These are phyloP conservation scores for Barbarea vulgaris DNA, from an alignment of 345 rosid genomes.

Conservation along the genomic window DNA sequence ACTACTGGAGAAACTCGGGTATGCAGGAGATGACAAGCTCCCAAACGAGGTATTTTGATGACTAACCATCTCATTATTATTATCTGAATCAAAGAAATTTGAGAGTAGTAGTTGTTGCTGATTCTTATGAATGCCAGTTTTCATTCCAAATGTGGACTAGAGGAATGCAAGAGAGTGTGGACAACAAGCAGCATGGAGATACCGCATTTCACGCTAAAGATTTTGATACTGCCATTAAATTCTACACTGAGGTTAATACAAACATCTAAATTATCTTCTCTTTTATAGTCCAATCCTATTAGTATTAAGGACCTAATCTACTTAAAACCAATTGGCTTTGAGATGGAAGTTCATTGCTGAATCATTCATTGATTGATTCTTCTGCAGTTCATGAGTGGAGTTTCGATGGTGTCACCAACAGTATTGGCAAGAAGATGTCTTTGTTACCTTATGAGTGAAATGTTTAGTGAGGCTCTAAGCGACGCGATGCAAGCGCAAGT, in stretches of 20 bases:
- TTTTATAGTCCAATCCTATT: background rate
- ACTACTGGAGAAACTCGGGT: slow-evolving; percentile 74
- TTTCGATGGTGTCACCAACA: slow-evolving; percentile 82
- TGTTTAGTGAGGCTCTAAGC: slow-evolving; percentile 78
- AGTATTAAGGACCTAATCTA: background rate
- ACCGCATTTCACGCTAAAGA: slow-evolving; percentile 81
- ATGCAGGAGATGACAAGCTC: slow-evolving; percentile 79
- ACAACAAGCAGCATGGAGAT: slow-evolving; percentile 84
- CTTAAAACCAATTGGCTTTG: background rate
- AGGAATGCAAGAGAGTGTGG: slow-evolving; percentile 78
- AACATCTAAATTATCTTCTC: slow-evolving; percentile 21
- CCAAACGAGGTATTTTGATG: slow-evolving; percentile 65
- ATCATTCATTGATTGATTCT: background rate
- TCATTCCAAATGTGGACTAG: slow-evolving; percentile 95
- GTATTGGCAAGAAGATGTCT: slow-evolving; percentile 88
- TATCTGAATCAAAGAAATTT: background rate
- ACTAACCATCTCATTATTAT: background rate
- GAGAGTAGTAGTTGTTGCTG: slow-evolving; percentile 7
- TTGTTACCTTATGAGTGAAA: slow-evolving; percentile 69
- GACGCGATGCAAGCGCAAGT: slow-evolving; percentile 93
- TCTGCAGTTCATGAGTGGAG: slow-evolving; percentile 76
- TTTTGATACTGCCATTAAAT: slow-evolving; percentile 69
- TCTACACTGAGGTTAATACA: slow-evolving; percentile 59
- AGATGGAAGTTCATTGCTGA: background rate
- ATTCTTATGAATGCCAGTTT: slow-evolving; percentile 44